Conservation (phyloP, 2,329 filamentous ascomycete genomes). For the Blumeria hordei region DNA sequence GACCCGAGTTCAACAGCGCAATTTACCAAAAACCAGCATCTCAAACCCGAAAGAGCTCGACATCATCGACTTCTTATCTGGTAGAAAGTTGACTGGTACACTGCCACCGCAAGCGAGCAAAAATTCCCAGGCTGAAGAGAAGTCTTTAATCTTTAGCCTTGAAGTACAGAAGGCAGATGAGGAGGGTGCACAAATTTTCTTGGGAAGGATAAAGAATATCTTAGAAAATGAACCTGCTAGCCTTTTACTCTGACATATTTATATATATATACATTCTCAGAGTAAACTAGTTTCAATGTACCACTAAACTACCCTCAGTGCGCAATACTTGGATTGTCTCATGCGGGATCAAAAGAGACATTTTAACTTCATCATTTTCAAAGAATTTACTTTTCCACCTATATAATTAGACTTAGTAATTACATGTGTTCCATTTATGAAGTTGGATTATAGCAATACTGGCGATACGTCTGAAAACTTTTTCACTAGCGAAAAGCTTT, state of each 20-base stretch:
- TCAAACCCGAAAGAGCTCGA: constrained; percentile 32
- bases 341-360: too few relatives aligned
- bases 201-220: constrained; percentile 66
- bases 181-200: constrained; percentile 55
- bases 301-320: too few relatives aligned
- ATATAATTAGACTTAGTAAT: too few relatives aligned
- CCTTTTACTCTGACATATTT: constrained; percentile 32
- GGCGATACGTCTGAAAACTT: too few relatives aligned
- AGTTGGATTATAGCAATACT: too few relatives aligned
- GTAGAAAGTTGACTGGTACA: constrained; percentile 13
- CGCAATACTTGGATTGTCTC: too few relatives aligned
- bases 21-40: constrained; percentile 33
- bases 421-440: too few relatives aligned
- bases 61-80: constrained; percentile 60
- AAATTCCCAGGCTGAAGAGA: not conserved
- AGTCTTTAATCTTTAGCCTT: constrained; percentile 55
- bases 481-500: too few relatives aligned
- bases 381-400: too few relatives aligned
- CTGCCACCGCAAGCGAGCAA: constrained; percentile 3
- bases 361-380: too few relatives aligned
- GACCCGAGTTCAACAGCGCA: not conserved
- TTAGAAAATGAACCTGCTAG: constrained; percentile 60
- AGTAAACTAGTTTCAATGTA: too few relatives aligned
- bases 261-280: not conserved
- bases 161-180: constrained; percentile 60